Conservation (phyloP, 805 yeast genomes). For the Starmerella powellii region DNA sequence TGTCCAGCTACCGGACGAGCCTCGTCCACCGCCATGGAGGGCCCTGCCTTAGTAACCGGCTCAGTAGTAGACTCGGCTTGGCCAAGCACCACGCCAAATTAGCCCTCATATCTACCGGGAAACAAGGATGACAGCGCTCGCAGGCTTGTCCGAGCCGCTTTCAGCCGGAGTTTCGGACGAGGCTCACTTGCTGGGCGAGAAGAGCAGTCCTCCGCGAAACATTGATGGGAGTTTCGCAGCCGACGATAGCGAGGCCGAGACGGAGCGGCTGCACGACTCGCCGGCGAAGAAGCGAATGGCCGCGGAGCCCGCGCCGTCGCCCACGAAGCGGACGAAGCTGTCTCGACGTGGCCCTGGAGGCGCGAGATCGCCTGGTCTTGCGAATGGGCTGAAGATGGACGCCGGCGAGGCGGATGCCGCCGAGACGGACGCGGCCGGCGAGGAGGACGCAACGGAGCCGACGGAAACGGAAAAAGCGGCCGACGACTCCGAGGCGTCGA, state of each 20-base stretch:
- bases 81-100: too few species aligned
- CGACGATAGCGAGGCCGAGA: slow-evolving; percentile 70
- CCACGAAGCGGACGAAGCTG: not conserved
- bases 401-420: slow-evolving; percentile 9
- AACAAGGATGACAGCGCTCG: not conserved
- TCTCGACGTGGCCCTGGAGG: not conserved
- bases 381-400: slow-evolving; percentile 4
- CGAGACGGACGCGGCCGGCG: slow-evolving; percentile 9
- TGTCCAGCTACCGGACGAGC: too few species aligned
- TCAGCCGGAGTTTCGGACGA: not conserved
- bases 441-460: slow-evolving; percentile 13
- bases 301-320: slow-evolving; percentile 1
- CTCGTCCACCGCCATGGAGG: too few species aligned
- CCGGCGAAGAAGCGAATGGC: slow-evolving; percentile 26
- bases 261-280: slow-evolving; percentile 63
- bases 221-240: slow-evolving; percentile 5
- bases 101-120: too few species aligned
- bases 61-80: too few species aligned
- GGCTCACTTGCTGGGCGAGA: not conserved
- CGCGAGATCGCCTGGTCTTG: not conserved
- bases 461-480: slow-evolving; percentile 4
- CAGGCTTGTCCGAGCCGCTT: not conserved
- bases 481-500: slow-evolving; percentile 20
- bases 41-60: too few species aligned
- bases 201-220: not conserved